These are phyloP conservation scores for Lentinula detonsa DNA, from an alignment of 768 basidiomycete genomes.

Conservation along the genomic window DNA sequence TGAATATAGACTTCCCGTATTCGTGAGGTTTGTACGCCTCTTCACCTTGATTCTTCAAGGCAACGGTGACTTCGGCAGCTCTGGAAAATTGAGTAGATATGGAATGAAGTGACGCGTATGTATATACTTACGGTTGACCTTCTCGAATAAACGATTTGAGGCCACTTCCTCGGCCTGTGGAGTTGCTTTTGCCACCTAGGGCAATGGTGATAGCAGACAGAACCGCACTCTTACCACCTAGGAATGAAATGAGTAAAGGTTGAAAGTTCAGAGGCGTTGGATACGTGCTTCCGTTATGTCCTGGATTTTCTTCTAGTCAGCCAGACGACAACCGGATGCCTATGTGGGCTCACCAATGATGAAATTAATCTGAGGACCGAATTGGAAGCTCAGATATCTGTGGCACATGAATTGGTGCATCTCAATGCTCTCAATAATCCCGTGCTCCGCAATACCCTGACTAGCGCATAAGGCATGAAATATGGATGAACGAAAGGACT, in stretches of 20 bases:
- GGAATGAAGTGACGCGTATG: not conserved
- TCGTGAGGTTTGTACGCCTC: constrained; percentile 82
- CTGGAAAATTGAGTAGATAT: constrained; percentile 26
- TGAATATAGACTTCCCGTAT: constrained; percentile 82
- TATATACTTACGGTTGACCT: constrained; percentile 61
- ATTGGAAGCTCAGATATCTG: constrained; percentile 71
- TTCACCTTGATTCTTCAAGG: constrained; percentile 83
- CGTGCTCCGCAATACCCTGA: constrained; percentile 78
- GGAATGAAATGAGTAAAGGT: not conserved
- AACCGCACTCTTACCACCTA: constrained; percentile 94
- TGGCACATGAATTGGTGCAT: constrained; percentile 98
- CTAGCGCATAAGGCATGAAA: not conserved
- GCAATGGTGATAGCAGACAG: constrained; percentile 91
- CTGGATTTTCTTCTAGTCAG: constrained; percentile 27
- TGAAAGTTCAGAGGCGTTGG: not conserved
- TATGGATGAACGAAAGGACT: not conserved
- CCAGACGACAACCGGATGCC: not conserved
- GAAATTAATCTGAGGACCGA: constrained; percentile 95
- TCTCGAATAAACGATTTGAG: constrained; percentile 83
- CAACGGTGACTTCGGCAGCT: constrained; percentile 69
- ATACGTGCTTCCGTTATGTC: constrained; percentile 86
- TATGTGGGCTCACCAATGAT: constrained; percentile 64
- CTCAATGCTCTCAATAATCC: constrained; percentile 82
- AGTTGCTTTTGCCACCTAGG: constrained; percentile 87
- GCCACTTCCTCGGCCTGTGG: constrained; percentile 84